Evolutionary conservation across 1,139 yeast genomes (phyloP), one percentile per base, ranked within the genome.

Genomic region (Diutina mesorugosa): DNA sequence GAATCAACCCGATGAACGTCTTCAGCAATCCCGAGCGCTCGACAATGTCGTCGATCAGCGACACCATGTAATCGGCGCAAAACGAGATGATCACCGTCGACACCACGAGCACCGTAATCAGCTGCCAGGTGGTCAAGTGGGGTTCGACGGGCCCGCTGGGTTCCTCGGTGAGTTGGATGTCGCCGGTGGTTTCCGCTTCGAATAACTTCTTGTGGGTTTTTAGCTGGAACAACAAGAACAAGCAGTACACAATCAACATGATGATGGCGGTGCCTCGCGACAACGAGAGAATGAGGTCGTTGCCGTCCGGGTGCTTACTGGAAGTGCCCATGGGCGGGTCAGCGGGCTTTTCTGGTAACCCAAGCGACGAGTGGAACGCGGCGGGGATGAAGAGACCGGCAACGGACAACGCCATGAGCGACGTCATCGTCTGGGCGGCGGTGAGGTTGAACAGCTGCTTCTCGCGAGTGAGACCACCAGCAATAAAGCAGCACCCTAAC

Each of bases 381-480:
- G 99, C 98, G 4, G 99, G 99, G 59, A 93, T 84, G 65, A 93
- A 72, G 63, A 93, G 77, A 1, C 97, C 90, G 45, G 93, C 86
- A 53, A 95, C 86, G 0, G 97, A 90, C 60, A 93, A 82, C 0
- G 96, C 96, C 84, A 93, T 81, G 62, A 93, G 77, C 2, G 97
- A 89, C 38, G 93, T 84, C 97, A 95, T 93, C 21, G 98, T 90
- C 63, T 93, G 98, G 7, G 99, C 99, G 10, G 91, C 97, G 0
- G 98, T 91, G 70, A 87, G 95, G 74, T 91, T 91, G 72, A 95
- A 93, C 4, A 80, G 79, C 70, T 93, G 99, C 68, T 88, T 95
- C 52, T 85, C 79, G 60, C 95, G 80, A 62, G 88, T 86, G 67
- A 85, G 78, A 16, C 99, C 99, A 57, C 99, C 99, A 55, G 90